Evolutionary conservation across 169 alveolate species (phyloP), one percentile per base, ranked within the genome.

Genomic region (Plasmodium inui): DNA sequence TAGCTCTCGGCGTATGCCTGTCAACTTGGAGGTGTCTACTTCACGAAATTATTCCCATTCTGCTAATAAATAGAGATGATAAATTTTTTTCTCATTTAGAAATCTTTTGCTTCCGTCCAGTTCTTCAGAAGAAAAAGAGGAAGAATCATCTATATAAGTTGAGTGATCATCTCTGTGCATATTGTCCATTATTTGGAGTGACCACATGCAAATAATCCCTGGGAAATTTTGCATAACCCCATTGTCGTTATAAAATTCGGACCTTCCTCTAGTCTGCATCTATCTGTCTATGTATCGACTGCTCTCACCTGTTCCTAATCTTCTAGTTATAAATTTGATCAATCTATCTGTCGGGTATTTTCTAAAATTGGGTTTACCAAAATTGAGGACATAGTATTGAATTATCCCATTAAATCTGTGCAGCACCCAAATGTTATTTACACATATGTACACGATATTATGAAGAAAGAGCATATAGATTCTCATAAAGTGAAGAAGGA

Each of bases 41-140:
- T 37, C 9, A 22, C 14, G 28, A 32, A 14, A 22, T 79, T 5
- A 9, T 19, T 37, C 53, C 10, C 72, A 50, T 81, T 28, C 10
- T 30, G 39, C 44, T 81, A n/a, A 12, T 17, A 30, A 22, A n/a
- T 44, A 6, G 32, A 30, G 32, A n/a, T 30, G 57, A 30, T 50
- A 1, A 32, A n/a, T 12, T 78, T 61, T 28, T 55, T 53, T 82
- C 1, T 55, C 90, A 82, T 82, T 82, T 55, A 82, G 8, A 82
- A 82, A 82, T 2, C 2, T 55, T 55, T 82, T 80, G 0, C 37
- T 10, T 82, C 55, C 78, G 7, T 61, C 90, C 22, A 32, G 19
- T 26, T 26, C 57, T 1, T 82, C 90, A 26, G n/a, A n/a, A n/a
- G n/a, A n/a, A 82, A 82, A 53, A 82, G 55, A 55, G 90, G 34